Conservation (phyloP, 176 grass and related monocot genomes). For the Triticum urartu region DNA sequence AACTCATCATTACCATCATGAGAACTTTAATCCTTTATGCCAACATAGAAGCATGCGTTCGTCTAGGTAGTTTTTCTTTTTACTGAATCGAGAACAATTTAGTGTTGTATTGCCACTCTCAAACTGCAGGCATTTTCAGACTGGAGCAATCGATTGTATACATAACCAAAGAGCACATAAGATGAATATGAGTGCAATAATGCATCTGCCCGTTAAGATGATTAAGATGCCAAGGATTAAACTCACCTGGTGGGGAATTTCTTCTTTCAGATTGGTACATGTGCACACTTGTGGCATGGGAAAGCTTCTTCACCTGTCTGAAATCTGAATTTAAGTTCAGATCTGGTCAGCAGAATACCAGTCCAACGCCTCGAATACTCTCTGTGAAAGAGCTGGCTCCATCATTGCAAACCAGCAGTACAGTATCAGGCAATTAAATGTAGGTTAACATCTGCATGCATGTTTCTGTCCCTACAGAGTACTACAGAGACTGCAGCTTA, state of each 20-base stretch:
- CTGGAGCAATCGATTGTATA: background rate
- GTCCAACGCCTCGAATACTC: slow-evolving; percentile 22
- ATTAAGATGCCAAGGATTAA: background rate
- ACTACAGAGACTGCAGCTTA: background rate
- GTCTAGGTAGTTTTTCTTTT: background rate
- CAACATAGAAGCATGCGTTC: slow-evolving; percentile 3
- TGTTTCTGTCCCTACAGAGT: background rate
- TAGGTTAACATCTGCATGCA: slow-evolving; percentile 5
- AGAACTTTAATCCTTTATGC: slow-evolving; percentile 18
- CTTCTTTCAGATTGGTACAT: background rate
- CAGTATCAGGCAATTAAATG: slow-evolving; percentile 11
- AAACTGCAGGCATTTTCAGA: background rate
- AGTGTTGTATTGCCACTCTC: background rate
- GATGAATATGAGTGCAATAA: background rate
- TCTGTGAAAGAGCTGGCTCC: slow-evolving; percentile 29
- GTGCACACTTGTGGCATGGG: slow-evolving; percentile 23
- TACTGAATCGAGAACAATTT: background rate
- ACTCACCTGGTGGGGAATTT: background rate
- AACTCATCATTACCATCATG: background rate
- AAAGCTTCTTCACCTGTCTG: slow-evolving; percentile 40
- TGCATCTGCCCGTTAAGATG: background rate
- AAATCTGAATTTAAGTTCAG: slow-evolving; percentile 26
- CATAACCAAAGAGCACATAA: background rate
- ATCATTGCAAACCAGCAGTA: slow-evolving; percentile 29
- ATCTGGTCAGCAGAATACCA: slow-evolving; percentile 36